Percentiles rank a stretch among this genome's conserved stretches.
phyloP scores from a whole-genome alignment of 208 protist genomes.

The Acanthamoeba comandoni region DNA sequence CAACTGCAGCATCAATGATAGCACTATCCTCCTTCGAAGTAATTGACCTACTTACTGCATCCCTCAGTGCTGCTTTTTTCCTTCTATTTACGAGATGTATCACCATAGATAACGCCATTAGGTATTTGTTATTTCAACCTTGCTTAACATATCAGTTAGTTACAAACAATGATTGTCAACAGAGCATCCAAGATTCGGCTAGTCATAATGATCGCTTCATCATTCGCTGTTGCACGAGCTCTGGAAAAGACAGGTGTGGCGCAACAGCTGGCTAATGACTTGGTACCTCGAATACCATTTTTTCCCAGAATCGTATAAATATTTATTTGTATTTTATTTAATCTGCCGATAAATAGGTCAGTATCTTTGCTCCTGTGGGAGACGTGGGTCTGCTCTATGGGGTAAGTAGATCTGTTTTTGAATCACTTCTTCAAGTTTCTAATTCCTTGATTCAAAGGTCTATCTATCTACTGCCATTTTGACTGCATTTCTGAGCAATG shows the following conservation, averaged over 20 bases:
- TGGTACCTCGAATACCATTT: no score
- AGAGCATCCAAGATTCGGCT: slow-evolving; percentile 31
- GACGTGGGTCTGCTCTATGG: slow-evolving; percentile 18
- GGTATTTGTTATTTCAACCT: slow-evolving; percentile 15
- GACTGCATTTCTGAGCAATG: slow-evolving; percentile 60
- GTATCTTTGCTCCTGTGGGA: slow-evolving; percentile 7
- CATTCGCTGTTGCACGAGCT: slow-evolving; percentile 46
- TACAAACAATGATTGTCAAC: no score
- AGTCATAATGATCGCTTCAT: slow-evolving; percentile 32
- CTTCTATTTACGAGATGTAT: slow-evolving; percentile 45
- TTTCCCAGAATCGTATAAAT: no score
- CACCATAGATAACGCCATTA: background rate
- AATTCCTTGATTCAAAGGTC: no score
- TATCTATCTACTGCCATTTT: slow-evolving; percentile 62
- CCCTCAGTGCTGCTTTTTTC: slow-evolving; percentile 21
- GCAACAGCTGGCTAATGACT: background rate
- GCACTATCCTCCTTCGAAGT: slow-evolving; percentile 7
- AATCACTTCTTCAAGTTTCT: no score
- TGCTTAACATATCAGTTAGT: no score
- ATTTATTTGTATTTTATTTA: no score
- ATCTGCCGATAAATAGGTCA: slow-evolving; percentile 27
- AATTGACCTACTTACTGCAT: slow-evolving; percentile 50
- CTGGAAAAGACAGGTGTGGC: slow-evolving; percentile 59
- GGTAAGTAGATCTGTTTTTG: no score
- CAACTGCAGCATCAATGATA: slow-evolving; percentile 10